Evolutionary conservation across 306 rosid species (phyloP), one percentile per base, ranked within the genome.

Genomic region (Lathyrus oleraceus): DNA sequence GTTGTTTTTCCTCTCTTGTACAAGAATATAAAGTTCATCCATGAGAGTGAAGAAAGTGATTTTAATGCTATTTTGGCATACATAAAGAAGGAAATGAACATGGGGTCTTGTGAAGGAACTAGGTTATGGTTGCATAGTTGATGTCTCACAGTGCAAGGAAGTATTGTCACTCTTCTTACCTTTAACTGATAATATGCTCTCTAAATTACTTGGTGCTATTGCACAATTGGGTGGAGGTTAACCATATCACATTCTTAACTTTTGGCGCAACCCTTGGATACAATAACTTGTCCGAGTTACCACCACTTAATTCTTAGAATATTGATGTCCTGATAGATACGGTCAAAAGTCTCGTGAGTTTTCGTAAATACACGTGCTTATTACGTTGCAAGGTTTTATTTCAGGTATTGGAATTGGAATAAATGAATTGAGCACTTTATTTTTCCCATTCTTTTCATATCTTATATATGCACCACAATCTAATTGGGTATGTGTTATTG

Each of bases 81-180:
- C 87, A 95, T 91, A 83, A 95, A 87, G 74, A 95, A 81, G 83
- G 99, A 95, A 88, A 86, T 87, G 96, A 83, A 87, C 84, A 86
- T 91, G 92, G 97, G 96, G 47, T 76, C 79, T 95, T 47, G 79
- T 95, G 86, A 89, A 95, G 87, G 99, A 95, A 78, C 87, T 95
- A 65, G 97, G 99, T 74, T 95, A 95, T 83, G 97, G 97, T 42
- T 95, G 99, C 83, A 91, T 93, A 5, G 85, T 89, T 71, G 91
- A 86, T 73, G 80, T 80, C 27, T 74, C 89, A 5, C 99, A 89
- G 75, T 95, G 97, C 89, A 84, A 77, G 80, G 97, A 95, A 76
- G 83, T 91, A 70, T 74, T 95, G 42, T 95, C 99, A 1, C 95
- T 95, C 70, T 91, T 89, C 85, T 86, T 73, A 74, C 99, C 99